phyloP scores from a whole-genome alignment of 352 stramenopile species.

The Chrysophaeum taylorii region DNA sequence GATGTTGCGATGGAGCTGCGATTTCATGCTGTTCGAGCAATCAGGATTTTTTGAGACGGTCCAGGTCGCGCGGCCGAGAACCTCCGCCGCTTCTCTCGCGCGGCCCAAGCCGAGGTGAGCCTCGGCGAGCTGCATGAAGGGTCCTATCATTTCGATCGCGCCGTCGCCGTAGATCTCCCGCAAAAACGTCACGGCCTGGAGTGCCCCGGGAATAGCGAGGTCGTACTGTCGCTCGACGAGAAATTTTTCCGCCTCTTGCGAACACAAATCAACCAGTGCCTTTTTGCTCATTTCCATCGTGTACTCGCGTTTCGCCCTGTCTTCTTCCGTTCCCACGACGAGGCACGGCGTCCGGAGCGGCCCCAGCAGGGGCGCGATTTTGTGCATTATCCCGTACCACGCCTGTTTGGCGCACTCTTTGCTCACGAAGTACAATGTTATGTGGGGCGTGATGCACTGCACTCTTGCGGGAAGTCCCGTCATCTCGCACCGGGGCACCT shows the following conservation, averaged over 20 bases:
- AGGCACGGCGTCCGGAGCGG: slow-evolving; percentile 32
- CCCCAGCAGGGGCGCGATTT: slow-evolving; percentile 44
- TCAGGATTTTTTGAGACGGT: slow-evolving; percentile 43
- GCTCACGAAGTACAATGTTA: slow-evolving; percentile 39
- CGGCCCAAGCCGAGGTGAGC: slow-evolving; percentile 40
- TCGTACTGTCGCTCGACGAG: slow-evolving; percentile 41
- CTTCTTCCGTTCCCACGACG: slow-evolving; percentile 46
- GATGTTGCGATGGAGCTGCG: slow-evolving; percentile 47
- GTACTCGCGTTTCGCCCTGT: slow-evolving; percentile 40
- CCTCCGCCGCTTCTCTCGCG: slow-evolving; percentile 40
- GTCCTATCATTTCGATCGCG: slow-evolving; percentile 40
- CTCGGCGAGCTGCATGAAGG: slow-evolving; percentile 48
- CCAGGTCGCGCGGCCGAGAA: slow-evolving; percentile 49
- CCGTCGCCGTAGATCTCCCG: slow-evolving; percentile 43
- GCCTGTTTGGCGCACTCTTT: slow-evolving; percentile 43
- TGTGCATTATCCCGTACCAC: slow-evolving; percentile 45
- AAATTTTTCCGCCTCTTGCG: slow-evolving; percentile 43
- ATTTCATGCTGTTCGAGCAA: slow-evolving; percentile 35
- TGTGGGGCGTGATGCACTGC: slow-evolving; percentile 30
- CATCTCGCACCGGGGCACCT: slow-evolving; percentile 31
- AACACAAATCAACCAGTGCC: slow-evolving; percentile 46
- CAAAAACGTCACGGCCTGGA: slow-evolving; percentile 43
- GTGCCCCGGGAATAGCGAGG: slow-evolving; percentile 40
- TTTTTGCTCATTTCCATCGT: slow-evolving; percentile 47
- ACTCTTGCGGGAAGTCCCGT: slow-evolving; percentile 30